phyloP scores from a whole-genome alignment of 768 basidiomycete species.

The Hericium rajendrae region DNA sequence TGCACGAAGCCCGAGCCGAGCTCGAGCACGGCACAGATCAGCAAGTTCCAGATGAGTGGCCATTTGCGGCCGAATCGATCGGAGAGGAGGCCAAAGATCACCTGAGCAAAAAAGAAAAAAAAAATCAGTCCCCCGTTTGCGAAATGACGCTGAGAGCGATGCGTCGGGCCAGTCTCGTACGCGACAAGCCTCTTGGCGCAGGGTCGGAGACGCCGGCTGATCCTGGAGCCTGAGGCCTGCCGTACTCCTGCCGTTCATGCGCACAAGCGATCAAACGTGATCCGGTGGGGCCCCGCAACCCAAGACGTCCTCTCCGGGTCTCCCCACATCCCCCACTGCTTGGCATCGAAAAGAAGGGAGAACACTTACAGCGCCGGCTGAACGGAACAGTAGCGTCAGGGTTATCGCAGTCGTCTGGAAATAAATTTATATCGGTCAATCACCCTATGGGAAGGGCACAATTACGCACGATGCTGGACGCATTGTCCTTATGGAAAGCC shows the following conservation, averaged over 20 bases:
- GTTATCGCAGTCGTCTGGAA: slow-evolving; percentile 30
- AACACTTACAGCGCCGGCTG: slow-evolving; percentile 18
- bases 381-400: slow-evolving; percentile 38
- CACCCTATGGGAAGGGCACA: not conserved
- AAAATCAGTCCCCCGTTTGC: not conserved
- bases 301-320: not conserved
- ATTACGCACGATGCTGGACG: slow-evolving; percentile 5
- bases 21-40: slow-evolving; percentile 63
- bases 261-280: not conserved
- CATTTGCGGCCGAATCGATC: slow-evolving; percentile 92
- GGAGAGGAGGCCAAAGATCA: slow-evolving; percentile 77
- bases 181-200: not conserved
- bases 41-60: slow-evolving; percentile 73
- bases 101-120: slow-evolving; percentile 9
- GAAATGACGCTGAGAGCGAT: not conserved
- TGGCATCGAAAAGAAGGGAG: slow-evolving; percentile 5
- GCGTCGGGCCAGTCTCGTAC: not conserved
- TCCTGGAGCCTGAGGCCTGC: not conserved
- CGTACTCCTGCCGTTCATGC: not conserved
- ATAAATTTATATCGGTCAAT: not conserved
- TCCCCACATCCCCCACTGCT: not conserved
- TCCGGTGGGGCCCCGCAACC: not conserved
- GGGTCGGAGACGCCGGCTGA: not conserved
- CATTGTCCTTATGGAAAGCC: slow-evolving; percentile 7
- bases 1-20: slow-evolving; percentile 75